Percentiles rank a stretch among this genome's conserved stretches.
Conservation (phyloP, 495 filamentous ascomycete species). For the Tetracladium setigerum region DNA sequence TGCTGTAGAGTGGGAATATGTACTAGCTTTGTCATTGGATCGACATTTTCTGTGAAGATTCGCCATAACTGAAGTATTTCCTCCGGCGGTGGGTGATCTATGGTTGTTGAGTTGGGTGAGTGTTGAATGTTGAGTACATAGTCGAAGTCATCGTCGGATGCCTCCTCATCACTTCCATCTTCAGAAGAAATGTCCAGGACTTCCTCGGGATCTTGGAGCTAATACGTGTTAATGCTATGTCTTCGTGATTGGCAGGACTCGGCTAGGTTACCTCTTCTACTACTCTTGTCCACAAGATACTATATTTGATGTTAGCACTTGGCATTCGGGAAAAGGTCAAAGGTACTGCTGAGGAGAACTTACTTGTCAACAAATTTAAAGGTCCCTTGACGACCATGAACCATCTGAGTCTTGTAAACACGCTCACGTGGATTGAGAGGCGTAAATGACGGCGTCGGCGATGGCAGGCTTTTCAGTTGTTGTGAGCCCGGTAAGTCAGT, state of each 20-base stretch:
- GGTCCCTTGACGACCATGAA: constrained; percentile 5
- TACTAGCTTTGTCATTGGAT: constrained; percentile 59
- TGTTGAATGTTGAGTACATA: constrained; percentile 3
- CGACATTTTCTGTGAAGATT: constrained; percentile 48
- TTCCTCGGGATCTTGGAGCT: constrained; percentile 8
- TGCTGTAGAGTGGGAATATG: constrained; percentile 46
- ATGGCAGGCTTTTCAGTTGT: neutral
- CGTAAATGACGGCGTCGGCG: neutral
- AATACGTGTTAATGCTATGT: neutral
- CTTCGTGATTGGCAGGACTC: no score
- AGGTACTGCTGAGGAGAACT: neutral
- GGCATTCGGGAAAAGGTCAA: no score
- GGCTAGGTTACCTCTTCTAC: constrained; percentile 10
- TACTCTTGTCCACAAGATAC: constrained; percentile 13
- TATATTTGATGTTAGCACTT: constrained; percentile 2
- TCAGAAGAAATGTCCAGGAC: neutral
- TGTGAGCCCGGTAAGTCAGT: no score
- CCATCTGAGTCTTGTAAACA: constrained; percentile 5
- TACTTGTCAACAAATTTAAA: constrained; percentile 13
- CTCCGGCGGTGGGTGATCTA: constrained; percentile 15
- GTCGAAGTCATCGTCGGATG: constrained; percentile 6
- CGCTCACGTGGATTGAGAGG: neutral
- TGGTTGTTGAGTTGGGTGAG: neutral
- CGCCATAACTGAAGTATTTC: constrained; percentile 19
- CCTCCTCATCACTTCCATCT: constrained; percentile 2